Base-by-base conservation (phyloP, 2,329 filamentous ascomycete species). In the Claviceps humidiphila region DNA sequence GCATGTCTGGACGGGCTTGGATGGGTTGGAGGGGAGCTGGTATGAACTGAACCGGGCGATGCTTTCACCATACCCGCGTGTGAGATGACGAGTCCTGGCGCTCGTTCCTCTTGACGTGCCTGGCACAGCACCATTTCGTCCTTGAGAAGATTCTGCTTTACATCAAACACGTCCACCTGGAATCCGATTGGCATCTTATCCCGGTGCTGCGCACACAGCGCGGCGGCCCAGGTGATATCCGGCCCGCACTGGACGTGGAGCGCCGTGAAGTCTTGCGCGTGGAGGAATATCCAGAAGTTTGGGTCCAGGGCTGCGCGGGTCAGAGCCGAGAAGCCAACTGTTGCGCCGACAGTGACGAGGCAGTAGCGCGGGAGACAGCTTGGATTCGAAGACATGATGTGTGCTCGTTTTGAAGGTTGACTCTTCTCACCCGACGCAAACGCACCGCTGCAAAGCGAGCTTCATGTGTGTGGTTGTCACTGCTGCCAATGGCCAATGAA, bases 271-370 rank as follows among this genome's bases (percentile, higher is more conserved):
- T 76, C 75, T 11, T 76, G 66, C 2, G 69, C 61, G 11, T 65
- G 62, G 13, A 97, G 75, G 5, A 75, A 72, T 5, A 71, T 58
- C 55, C 94, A 73, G 62, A 93, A 90, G 0, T 66, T 59, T 0
- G 76, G 69, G 17, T 75, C 70, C 5, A 94, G 71, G 11, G 84
- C 78, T 37, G 84, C 78, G 44, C 75, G 69, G 52, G 95, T 77
- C 2, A 98, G 78, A 6, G 74, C 68, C 50, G 77, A 74, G 68
- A 98, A 98, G 20, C 85, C 80, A 16, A 90, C 89, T 0, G 91
- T 98, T 5, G 93, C 91, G 53, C 93, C 93, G 34, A 95, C 85
- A 0, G 93, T 97, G 52, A 96, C 84, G 58, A 98, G 87, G 64
- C 87, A 93, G 51, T 71, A 64, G 38, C 66, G 64, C 26, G 63